Conservation (phyloP, 768 basidiomycete genomes). For the Boletus rubropictus region DNA sequence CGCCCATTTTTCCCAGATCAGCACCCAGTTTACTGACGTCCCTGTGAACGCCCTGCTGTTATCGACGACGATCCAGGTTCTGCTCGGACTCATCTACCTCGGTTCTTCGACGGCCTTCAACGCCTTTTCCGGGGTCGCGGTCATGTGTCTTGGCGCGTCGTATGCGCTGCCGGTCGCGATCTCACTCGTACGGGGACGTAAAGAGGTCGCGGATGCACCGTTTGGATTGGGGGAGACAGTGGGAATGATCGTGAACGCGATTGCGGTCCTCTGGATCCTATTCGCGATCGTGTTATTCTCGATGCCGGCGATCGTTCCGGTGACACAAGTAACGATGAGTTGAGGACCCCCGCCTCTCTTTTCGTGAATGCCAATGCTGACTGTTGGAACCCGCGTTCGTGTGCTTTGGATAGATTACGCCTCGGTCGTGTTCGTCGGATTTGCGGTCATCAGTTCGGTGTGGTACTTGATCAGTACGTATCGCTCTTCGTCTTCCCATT, state of each 20-base stretch:
- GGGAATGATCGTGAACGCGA: constrained; percentile 43
- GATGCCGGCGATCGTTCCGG: constrained; percentile 61
- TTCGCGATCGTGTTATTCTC: constrained; percentile 64
- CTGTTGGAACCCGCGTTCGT: neutral
- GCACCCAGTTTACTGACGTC: constrained; percentile 37
- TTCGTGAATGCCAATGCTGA: neutral
- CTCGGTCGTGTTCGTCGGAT: constrained; percentile 61
- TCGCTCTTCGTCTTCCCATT: neutral
- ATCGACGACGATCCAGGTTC: constrained; percentile 50
- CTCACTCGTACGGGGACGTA: constrained; percentile 41
- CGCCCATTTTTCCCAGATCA: constrained; percentile 42
- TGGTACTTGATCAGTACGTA: constrained; percentile 58
- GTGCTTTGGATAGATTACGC: constrained; percentile 48
- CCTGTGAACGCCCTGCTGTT: constrained; percentile 58
- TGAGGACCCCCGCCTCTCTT: neutral
- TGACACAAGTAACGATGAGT: constrained; percentile 47
- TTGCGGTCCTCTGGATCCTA: constrained; percentile 53
- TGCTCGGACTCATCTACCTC: constrained; percentile 59
- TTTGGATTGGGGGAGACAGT: constrained; percentile 41
- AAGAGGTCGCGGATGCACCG: constrained; percentile 43
- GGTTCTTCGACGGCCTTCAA: constrained; percentile 61
- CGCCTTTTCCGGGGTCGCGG: constrained; percentile 61
- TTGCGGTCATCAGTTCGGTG: constrained; percentile 48
- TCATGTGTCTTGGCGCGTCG: constrained; percentile 61
- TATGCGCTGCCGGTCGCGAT: constrained; percentile 59